A percentile compares a stretch with the other conserved stretches of the same genome.
These are phyloP conservation scores for Phalaenopsis equestris DNA, from an alignment of 106 monocot genomes.

Conservation along the genomic window DNA sequence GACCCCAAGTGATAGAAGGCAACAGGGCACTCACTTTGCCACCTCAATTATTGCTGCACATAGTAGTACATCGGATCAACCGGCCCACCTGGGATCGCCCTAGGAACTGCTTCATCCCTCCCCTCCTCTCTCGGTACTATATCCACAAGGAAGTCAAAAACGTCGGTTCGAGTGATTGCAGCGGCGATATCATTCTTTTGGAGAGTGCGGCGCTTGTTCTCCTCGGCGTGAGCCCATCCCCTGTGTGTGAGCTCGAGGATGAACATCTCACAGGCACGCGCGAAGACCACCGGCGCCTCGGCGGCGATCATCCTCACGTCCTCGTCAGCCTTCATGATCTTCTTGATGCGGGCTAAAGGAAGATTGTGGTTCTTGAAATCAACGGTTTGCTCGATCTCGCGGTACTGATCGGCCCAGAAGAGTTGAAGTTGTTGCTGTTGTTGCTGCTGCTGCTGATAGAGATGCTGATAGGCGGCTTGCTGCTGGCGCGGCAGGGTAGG, in stretches of 20 bases:
- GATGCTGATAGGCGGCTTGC: conserved; percentile 17
- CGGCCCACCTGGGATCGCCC: neutral
- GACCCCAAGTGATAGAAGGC: neutral
- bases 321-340: conserved; percentile 95
- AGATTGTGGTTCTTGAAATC: conserved; percentile 76
- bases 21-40: conserved; percentile 6
- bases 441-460: conserved; percentile 29
- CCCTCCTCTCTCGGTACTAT: conserved; percentile 36
- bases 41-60: neutral
- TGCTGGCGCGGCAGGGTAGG: neutral
- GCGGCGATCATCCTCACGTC: conserved; percentile 81
- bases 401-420: conserved; percentile 71
- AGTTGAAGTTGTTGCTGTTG: conserved; percentile 38
- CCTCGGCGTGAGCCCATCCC: conserved; percentile 41
- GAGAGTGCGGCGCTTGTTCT: conserved; percentile 44
- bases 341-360: conserved; percentile 80
- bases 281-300: conserved; percentile 73
- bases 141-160: conserved; percentile 51
- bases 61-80: conserved; percentile 9
- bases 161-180: conserved; percentile 46
- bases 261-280: conserved; percentile 49
- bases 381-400: conserved; percentile 65
- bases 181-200: conserved; percentile 55
- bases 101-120: conserved; percentile 11
- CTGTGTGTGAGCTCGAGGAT: conserved; percentile 49